Evolutionary conservation across 306 rosid species (phyloP).

Genomic region (Herpetospermum pedunculosum): DNA sequence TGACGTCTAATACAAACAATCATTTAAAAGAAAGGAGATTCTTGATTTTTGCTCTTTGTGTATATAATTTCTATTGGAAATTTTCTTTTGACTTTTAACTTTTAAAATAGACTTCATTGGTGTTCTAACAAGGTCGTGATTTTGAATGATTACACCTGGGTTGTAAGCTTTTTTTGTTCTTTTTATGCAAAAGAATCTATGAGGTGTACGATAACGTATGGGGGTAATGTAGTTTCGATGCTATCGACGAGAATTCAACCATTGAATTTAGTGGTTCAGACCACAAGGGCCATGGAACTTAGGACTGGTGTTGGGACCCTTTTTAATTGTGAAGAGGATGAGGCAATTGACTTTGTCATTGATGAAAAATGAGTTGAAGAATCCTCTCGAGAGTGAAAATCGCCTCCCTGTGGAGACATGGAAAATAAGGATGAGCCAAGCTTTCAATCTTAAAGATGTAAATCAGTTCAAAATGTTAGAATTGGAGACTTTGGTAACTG

Average conservation of each 20-base stretch:
- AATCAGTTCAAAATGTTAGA: constrained; percentile 10
- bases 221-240: constrained; percentile 19
- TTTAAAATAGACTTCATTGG: no score
- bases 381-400: constrained; percentile 21
- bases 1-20: no score
- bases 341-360: constrained; percentile 14
- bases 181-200: constrained; percentile 6
- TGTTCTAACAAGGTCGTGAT: no score
- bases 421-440: constrained; percentile 8
- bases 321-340: constrained; percentile 21
- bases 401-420: constrained; percentile 39
- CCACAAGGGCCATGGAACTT: constrained; percentile 18
- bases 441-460: constrained; percentile 14
- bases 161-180: neutral
- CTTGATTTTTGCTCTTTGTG: no score
- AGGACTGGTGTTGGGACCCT: constrained; percentile 19
- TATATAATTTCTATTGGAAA: no score
- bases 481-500: constrained; percentile 18
- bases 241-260: constrained; percentile 17
- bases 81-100: no score
- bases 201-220: constrained; percentile 8
- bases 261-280: constrained; percentile 15
- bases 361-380: constrained; percentile 12
- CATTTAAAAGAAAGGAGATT: no score
- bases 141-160: neutral